Evolutionary conservation across 164 flowering plant genomes (phyloP).

Genomic region (Litsea cubeba): DNA sequence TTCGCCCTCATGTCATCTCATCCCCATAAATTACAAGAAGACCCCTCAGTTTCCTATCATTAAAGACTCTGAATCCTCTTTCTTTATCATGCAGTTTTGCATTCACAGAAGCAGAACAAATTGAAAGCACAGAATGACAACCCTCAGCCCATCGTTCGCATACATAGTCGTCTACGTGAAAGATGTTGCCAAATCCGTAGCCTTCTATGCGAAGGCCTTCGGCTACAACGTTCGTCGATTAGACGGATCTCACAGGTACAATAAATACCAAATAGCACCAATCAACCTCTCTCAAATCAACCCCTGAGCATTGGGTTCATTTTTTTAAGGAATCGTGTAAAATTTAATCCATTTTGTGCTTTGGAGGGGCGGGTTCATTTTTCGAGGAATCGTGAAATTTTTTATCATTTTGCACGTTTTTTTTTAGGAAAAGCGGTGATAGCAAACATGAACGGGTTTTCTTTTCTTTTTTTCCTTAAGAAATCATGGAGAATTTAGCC

Average conservation of each 20-base stretch:
- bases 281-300: too few species aligned
- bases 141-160: slow-evolving; percentile 46
- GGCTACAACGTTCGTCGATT: slow-evolving; percentile 68
- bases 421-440: rapidly evolving
- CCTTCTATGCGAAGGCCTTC: slow-evolving; percentile 72
- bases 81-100: background rate
- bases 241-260: slow-evolving; percentile 61
- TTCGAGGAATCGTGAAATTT: too few species aligned
- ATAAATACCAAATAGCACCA: too few species aligned
- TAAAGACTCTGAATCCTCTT: too few species aligned
- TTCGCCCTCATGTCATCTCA: background rate
- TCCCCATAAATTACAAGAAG: background rate
- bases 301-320: too few species aligned
- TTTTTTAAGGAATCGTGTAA: too few species aligned
- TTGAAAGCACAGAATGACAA: slow-evolving; percentile 16
- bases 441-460: too few species aligned
- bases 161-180: slow-evolving; percentile 78
- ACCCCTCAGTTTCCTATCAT: too few species aligned
- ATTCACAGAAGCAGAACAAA: background rate
- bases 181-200: slow-evolving; percentile 76
- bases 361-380: too few species aligned
- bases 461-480: rapidly evolving
- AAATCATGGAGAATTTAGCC: too few species aligned
- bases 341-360: too few species aligned
- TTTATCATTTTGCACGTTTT: too few species aligned